Evolutionary conservation across 2,329 filamentous ascomycete species (phyloP), one percentile per base, ranked within the genome.

Genomic region (Truncatella angustata): DNA sequence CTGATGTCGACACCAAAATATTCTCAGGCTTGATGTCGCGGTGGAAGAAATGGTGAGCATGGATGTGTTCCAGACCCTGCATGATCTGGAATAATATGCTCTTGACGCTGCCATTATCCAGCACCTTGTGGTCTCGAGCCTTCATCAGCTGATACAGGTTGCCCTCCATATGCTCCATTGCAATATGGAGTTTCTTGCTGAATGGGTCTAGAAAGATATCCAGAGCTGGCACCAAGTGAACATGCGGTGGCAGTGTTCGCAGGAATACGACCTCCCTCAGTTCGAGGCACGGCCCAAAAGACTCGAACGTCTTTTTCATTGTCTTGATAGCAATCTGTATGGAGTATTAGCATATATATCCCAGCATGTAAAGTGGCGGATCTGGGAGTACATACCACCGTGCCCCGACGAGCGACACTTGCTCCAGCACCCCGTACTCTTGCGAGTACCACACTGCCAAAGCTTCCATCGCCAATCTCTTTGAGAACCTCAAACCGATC

Each of bases 131-230:
- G 61, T 99, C 94, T 54, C 94, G 85, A 49, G 94, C 88, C 76
- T 99, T 99, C 94, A 99, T 99, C 57, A 99, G 75, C 72, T 99
- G 94, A 71, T 99, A 99, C 1, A 99, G 80, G 70, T 99, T 99
- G 47, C 94, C 94, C 69, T 99, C 94, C 94, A 99, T 99, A 73
- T 96, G 97, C 75, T 99, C 94, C 94, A 99, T 99, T 66, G 84
- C 87, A 60, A 99, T 99, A 72, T 99, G 94, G 40, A 99, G 85
- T 73, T 97, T 96, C 75, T 92, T 95, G 74, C 83, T 96, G 69
- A 91, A 89, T 0, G 94, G 94, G 66, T 99, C 94, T 64, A 99
- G 84, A 73, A 99, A 99, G 66, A 99, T 99, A 73, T 99, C 94
- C 59, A 97, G 82, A 4, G 94, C 93, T 32, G 94, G 94, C n/a